Conservation (phyloP, 1,284 basidiomycete genomes). For the Clitocybe nebularis region DNA sequence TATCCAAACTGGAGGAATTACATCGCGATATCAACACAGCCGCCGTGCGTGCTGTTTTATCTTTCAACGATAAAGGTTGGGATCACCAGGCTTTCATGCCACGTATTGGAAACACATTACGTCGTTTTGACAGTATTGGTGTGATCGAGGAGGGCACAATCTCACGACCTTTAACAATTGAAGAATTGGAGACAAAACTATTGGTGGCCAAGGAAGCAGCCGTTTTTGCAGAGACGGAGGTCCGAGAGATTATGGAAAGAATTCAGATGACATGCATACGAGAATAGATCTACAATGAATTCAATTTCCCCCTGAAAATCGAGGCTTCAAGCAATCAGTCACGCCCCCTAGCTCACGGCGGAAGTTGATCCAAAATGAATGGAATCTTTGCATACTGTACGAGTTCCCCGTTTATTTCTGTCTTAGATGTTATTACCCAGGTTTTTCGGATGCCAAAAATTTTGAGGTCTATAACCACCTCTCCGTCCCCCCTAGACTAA, state of each 20-base stretch:
- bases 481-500: too few relatives aligned
- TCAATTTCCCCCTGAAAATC: background rate
- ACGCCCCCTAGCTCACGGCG: too few relatives aligned
- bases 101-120: slow-evolving; percentile 58
- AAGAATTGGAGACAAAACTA: slow-evolving; percentile 73
- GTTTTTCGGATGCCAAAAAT: too few relatives aligned
- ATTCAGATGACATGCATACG: too few relatives aligned
- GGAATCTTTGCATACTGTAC: too few relatives aligned
- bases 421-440: too few relatives aligned
- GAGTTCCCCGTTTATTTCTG: too few relatives aligned
- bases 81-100: slow-evolving; percentile 64
- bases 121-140: slow-evolving; percentile 65
- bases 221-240: slow-evolving; percentile 65
- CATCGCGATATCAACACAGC: slow-evolving; percentile 84
- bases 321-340: background rate
- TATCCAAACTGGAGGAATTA: slow-evolving; percentile 79
- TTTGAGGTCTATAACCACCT: too few relatives aligned
- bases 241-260: slow-evolving; percentile 68
- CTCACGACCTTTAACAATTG: slow-evolving; percentile 52
- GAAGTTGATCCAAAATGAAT: too few relatives aligned
- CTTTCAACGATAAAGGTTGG: slow-evolving; percentile 84
- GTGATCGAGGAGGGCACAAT: slow-evolving; percentile 44
- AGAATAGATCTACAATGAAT: too few relatives aligned
- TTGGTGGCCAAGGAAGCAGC: slow-evolving; percentile 65
- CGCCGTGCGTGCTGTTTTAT: slow-evolving; percentile 73